Evolutionary conservation across 495 filamentous ascomycete species (phyloP).

Genomic region (Aspergillus campestris): DNA sequence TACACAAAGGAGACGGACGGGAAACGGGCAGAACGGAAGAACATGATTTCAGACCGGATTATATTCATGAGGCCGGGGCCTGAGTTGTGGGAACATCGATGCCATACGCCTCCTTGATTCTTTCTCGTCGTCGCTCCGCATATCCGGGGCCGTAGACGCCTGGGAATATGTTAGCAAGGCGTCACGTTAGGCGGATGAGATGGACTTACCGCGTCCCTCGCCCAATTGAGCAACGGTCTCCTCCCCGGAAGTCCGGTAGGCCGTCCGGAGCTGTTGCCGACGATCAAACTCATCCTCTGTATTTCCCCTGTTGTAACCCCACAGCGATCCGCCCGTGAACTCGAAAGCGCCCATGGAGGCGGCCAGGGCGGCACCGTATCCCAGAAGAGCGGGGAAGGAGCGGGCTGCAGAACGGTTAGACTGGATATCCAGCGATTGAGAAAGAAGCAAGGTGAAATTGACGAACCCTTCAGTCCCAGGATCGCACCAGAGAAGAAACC

Average conservation of each 20-base stretch:
- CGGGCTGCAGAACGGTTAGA: constrained; percentile 44
- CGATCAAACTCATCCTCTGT: constrained; percentile 71
- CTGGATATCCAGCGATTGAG: background rate
- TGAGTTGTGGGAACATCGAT: constrained; percentile 58
- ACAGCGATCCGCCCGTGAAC: constrained; percentile 64
- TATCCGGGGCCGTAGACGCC: constrained; percentile 81
- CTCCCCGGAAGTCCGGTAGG: constrained; percentile 65
- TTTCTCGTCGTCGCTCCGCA: constrained; percentile 71
- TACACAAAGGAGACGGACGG: constrained; percentile 26
- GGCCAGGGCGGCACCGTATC: constrained; percentile 60
- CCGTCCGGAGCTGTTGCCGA: constrained; percentile 67
- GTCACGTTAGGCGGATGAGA: background rate
- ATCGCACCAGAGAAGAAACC: constrained; percentile 66
- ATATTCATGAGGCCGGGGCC: constrained; percentile 34
- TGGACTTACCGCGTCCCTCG: constrained; percentile 73
- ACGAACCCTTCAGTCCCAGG: constrained; percentile 55
- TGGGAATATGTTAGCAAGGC: constrained; percentile 30
- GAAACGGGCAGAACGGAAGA: constrained; percentile 10
- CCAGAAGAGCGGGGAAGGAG: constrained; percentile 70
- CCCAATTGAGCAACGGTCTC: constrained; percentile 78
- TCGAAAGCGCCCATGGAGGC: constrained; percentile 60
- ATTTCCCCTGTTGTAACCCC: constrained; percentile 47
- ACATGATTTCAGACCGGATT: constrained; percentile 12
- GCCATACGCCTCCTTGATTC: constrained; percentile 85
- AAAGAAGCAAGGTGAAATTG: background rate